Base-by-base conservation (phyloP, 768 basidiomycete genomes). In the Favolaschia claudopus region DNA sequence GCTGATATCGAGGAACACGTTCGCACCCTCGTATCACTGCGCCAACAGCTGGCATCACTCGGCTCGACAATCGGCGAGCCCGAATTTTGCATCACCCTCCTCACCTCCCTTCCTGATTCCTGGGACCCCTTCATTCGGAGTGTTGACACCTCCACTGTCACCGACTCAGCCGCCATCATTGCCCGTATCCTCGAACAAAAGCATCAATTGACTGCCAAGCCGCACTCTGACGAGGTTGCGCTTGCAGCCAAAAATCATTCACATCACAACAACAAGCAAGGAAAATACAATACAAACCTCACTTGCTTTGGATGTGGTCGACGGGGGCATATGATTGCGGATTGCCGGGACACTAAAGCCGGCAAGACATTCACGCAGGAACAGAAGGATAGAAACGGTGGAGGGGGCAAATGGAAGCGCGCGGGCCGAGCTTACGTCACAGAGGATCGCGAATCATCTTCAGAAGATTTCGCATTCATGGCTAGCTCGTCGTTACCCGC, bases 91-190 rank as follows among this genome's bases (percentile, higher is more conserved):
- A 43, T 43, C 25, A 43, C 42, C 7, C 42, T 43, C 42, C 67
- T 75, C 13, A 71, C 68, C 0, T 74, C 68, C 7, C 63, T 77
- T 0, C 75, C 73, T 17, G 67, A 74, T 5, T 65, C 72, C 13
- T 77, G 76, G 76, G 64, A 74, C 48, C 3, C 62, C 0, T 76
- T 76, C 44, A 72, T 71, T 17, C 48, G 46, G 7, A 28, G 60
- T 15, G 47, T 69, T 10, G 64, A 71, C 42, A 28, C 64, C 53
- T 12, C 58, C n/a, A 62, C 55, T 10, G 43, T 69, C 9, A 33
- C 60, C 27, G 47, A 64, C 9, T 60, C 62, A 19, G 10, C 54
- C 34, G 55, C 63, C 36, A 27, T 70, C 37, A 65, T 70, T 38
- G 65, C 69, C 10, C 49, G 63, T 1, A 63, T 73, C 17, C 62